Evolutionary conservation across 140 eudicot genomes (phyloP).

Genomic region (Ambrosia hybrid): DNA sequence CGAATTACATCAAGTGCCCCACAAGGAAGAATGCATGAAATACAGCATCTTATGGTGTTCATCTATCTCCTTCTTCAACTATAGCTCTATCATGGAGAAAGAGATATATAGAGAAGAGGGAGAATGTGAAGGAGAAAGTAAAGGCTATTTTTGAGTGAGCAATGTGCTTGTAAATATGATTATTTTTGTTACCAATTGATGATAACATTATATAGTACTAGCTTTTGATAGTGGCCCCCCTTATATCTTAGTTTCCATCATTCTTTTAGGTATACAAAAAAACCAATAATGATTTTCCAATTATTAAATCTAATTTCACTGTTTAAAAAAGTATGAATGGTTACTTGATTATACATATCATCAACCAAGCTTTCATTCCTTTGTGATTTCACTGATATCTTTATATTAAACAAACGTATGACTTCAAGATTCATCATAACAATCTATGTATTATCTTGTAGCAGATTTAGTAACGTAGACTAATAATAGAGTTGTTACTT

Average conservation of each 20-base stretch:
- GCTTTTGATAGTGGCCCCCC: constrained; percentile 31
- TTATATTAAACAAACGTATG: background rate
- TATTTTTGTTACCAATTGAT: constrained; percentile 26
- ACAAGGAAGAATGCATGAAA: constrained; percentile 95
- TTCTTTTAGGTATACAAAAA: background rate
- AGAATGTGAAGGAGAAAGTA: constrained; percentile 22
- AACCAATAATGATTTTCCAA: constrained; percentile 1
- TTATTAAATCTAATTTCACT: constrained; percentile 10
- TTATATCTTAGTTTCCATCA: constrained; percentile 21
- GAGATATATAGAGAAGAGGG: constrained; percentile 21
- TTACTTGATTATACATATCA: background rate
- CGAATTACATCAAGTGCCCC: constrained; percentile 92
- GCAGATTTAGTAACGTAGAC: background rate
- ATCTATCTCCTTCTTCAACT: constrained; percentile 37
- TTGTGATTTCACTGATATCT: background rate
- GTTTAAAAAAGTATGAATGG: constrained; percentile 8
- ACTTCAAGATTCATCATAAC: background rate
- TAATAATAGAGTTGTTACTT: background rate
- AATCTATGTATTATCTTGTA: background rate
- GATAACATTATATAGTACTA: constrained; percentile 32
- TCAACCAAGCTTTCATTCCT: background rate
- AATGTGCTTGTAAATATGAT: constrained; percentile 34
- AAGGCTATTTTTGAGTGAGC: constrained; percentile 26
- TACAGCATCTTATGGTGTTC: constrained; percentile 89
- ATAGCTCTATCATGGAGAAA: constrained; percentile 30